These are phyloP conservation scores for Xylaria sp. DNA, from an alignment of 495 filamentous ascomycete species.

Conservation along the genomic window DNA sequence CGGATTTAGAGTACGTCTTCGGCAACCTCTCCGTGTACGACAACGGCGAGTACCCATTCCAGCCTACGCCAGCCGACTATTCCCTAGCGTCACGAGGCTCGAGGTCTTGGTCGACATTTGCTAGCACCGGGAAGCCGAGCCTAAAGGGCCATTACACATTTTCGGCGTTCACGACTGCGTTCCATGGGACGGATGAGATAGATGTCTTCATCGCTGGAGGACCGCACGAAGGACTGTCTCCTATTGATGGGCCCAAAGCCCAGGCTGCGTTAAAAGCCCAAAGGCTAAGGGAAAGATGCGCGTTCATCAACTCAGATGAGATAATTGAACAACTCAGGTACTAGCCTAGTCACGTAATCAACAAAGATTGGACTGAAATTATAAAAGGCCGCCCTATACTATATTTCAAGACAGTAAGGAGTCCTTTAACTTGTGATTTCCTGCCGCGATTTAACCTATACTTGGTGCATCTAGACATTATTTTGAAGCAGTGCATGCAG, in stretches of 20 bases:
- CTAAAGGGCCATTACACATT: slow-evolving; percentile 36
- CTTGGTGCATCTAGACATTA: background rate
- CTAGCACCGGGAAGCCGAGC: slow-evolving; percentile 34
- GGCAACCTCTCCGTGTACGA: slow-evolving; percentile 43
- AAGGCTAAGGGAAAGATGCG: slow-evolving; percentile 39
- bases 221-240: slow-evolving; percentile 38
- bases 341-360: slow-evolving; percentile 6
- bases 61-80: slow-evolving; percentile 36
- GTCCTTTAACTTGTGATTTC: background rate
- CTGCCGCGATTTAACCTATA: background rate
- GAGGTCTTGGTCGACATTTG: slow-evolving; percentile 44
- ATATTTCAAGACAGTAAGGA: background rate
- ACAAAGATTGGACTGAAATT: background rate
- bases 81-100: slow-evolving; percentile 35
- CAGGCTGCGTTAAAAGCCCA: slow-evolving; percentile 30
- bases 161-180: slow-evolving; percentile 34
- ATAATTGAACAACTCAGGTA: slow-evolving; percentile 35
- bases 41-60: slow-evolving; percentile 26
- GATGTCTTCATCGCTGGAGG: slow-evolving; percentile 42
- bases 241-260: slow-evolving; percentile 36
- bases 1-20: slow-evolving; percentile 56
- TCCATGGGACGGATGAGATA: slow-evolving; percentile 21
- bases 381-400: background rate
- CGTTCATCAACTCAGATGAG: slow-evolving; percentile 37
- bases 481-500: slow-evolving; percentile 1